Evolutionary conservation across 345 rosid genomes (phyloP), one percentile per base, ranked within the genome.

Genomic region (Cardamine resedifolia): DNA sequence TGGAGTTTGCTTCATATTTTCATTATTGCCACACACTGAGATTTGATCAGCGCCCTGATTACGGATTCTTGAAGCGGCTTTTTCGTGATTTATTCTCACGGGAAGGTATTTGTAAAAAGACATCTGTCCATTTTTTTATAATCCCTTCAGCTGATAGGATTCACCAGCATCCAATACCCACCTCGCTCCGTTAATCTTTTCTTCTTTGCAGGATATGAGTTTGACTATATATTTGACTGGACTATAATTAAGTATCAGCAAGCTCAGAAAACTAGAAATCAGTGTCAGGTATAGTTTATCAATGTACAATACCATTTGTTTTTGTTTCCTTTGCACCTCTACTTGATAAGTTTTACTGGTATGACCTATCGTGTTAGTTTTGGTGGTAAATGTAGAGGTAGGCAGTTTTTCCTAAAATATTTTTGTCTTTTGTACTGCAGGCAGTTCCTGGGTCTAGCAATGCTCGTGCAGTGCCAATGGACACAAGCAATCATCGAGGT

Each of bases 171-270:
- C 5, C 10, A 3, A 36, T 36, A 44, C 19, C 33, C 34, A 39
- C 53, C 51, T 44, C n/a, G 6, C 9, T 69, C 34, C 33, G 3
- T 20, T 33, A 61, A 20, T 18, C n/a, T 19, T 36, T 71, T 74
- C 60, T 63, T 57, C 61, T 61, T 10, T 52, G 68, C 84, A 94
- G 98, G 95, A 56, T 88, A 83, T 79, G 88, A 86, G 60, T 81
- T 88, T 57, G 96, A 94, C 81, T 87, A 79, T 74, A 80, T 89
- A 44, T 94, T 86, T 85, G 98, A 94, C 79, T 94, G 98, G 98
- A 89, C 97, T 19, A 85, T 91, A 66, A 85, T 89, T 31, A 91
- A 94, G 89, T 85, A 89, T 80, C 92, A 91, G 77, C 85, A 88
- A 78, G 76, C 94, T 5, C 90, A 86, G 68, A 92, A 83, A 81